Percentiles rank a stretch among this genome's conserved stretches.
Conservation (phyloP, 306 rosid genomes). For the Boehmeria nivea region DNA sequence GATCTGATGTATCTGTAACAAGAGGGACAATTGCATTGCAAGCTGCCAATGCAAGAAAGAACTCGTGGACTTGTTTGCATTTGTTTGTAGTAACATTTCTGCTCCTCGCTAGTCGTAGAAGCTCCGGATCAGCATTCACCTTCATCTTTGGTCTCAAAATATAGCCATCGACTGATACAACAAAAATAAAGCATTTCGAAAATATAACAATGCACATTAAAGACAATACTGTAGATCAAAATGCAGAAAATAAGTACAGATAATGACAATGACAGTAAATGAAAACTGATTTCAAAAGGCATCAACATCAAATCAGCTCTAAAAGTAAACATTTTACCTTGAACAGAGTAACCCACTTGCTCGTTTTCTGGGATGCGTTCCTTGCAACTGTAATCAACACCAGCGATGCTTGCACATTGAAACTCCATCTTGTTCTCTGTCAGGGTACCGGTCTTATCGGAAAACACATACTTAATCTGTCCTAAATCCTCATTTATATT, state of each 20-base stretch:
- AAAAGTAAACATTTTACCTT: conserved; percentile 38
- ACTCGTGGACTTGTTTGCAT: conserved; percentile 62
- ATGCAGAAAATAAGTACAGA: background rate
- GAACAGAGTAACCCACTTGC: conserved; percentile 46
- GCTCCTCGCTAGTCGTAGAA: conserved; percentile 44
- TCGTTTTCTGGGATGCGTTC: conserved; percentile 24
- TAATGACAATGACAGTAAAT: background rate
- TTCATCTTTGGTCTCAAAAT: conserved; percentile 70
- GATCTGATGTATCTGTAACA: conserved; percentile 32
- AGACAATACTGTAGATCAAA: background rate
- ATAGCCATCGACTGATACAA: conserved; percentile 54
- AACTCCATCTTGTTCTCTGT: conserved; percentile 99
- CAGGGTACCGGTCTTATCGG: conserved; percentile 97
- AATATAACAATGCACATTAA: conserved; percentile 4
- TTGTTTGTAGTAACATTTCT: conserved; percentile 35
- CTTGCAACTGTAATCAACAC: conserved; percentile 58
- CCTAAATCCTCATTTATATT: conserved; percentile 98
- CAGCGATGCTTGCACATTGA: conserved; percentile 77
- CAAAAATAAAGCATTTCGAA: conserved; percentile 15
- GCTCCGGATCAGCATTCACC: conserved; percentile 62
- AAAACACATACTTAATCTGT: conserved; percentile 82
- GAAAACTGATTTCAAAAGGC: too few species aligned
- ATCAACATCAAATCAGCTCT: too few species aligned
- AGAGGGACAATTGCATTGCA: conserved; percentile 95
- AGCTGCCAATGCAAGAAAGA: conserved; percentile 94